These are phyloP conservation scores for Tetrapisispora pingtungensis DNA, from an alignment of 805 yeast genomes.

Conservation along the genomic window DNA sequence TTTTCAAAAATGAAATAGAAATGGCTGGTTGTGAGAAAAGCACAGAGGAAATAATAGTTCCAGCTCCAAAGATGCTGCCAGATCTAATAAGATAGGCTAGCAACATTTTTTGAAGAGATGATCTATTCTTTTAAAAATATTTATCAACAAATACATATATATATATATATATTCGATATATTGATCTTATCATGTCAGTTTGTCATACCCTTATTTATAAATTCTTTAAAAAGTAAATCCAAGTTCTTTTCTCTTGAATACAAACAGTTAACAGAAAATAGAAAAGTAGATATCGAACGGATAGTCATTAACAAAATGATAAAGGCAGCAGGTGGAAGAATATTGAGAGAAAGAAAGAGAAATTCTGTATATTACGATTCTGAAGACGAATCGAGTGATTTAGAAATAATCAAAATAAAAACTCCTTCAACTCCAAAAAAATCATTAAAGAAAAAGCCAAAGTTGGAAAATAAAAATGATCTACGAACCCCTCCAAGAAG, in stretches of 20 bases:
- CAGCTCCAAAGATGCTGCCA: neutral
- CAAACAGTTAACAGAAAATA: no score
- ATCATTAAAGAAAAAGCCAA: neutral
- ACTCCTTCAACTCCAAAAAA: neutral
- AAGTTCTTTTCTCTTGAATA: no score
- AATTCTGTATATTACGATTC: neutral
- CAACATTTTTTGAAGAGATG: neutral
- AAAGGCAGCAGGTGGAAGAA: neutral
- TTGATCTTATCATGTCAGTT: no score
- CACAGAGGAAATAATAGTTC: no score
- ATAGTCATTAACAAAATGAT: neutral
- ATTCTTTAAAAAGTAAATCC: no score
- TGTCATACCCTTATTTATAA: no score
- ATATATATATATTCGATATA: neutral
- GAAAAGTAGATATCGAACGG: no score
- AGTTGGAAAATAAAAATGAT: neutral
- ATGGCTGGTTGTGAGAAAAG: slow-evolving; percentile 2
- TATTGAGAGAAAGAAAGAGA: slow-evolving; percentile 2
- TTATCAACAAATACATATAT: neutral
- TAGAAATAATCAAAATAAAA: neutral
- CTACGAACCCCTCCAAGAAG: slow-evolving; percentile 1
- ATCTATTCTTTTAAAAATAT: neutral
- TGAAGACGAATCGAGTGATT: neutral
- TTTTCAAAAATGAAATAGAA: neutral
- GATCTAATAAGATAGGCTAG: neutral